phyloP scores from a whole-genome alignment of 805 yeast genomes.

The Candida tammaniensis region DNA sequence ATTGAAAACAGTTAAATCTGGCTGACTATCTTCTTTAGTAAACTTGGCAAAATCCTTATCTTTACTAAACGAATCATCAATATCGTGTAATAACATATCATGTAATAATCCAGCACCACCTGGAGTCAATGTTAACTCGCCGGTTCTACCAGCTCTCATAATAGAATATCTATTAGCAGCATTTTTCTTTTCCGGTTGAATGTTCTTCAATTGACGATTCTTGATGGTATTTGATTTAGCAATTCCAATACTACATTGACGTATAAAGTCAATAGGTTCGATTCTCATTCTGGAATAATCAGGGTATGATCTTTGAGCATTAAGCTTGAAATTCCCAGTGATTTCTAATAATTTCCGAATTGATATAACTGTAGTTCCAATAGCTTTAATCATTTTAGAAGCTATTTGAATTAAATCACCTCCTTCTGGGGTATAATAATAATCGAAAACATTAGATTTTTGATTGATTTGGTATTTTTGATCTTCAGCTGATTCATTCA shows the following conservation, averaged over 20 bases:
- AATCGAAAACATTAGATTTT: constrained; percentile 20
- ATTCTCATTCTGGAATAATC: constrained; percentile 58
- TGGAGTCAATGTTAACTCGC: constrained; percentile 44
- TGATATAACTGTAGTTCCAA: constrained; percentile 46
- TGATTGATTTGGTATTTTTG: constrained; percentile 18
- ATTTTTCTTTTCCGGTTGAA: constrained; percentile 19
- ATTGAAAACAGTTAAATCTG: constrained; percentile 3
- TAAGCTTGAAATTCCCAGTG: constrained; percentile 66
- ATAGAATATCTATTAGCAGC: constrained; percentile 46
- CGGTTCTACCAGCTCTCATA: constrained; percentile 50
- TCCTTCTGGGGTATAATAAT: constrained; percentile 66
- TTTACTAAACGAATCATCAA: constrained; percentile 29
- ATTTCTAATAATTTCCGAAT: constrained; percentile 51
- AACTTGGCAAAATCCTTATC: constrained; percentile 35
- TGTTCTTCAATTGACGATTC: constrained; percentile 18
- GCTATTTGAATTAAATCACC: constrained; percentile 59
- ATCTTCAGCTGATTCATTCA: constrained; percentile 39
- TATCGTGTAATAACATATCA: constrained; percentile 26
- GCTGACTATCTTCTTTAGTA: constrained; percentile 16
- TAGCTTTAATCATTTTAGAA: constrained; percentile 57
- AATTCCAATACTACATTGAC: constrained; percentile 59
- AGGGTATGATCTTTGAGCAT: constrained; percentile 58
- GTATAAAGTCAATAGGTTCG: constrained; percentile 58
- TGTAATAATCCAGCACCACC: constrained; percentile 48
- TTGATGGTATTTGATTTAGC: constrained; percentile 35